Evolutionary conservation across 768 basidiomycete species (phyloP).

Genomic region (Saitozyma sp.): DNA sequence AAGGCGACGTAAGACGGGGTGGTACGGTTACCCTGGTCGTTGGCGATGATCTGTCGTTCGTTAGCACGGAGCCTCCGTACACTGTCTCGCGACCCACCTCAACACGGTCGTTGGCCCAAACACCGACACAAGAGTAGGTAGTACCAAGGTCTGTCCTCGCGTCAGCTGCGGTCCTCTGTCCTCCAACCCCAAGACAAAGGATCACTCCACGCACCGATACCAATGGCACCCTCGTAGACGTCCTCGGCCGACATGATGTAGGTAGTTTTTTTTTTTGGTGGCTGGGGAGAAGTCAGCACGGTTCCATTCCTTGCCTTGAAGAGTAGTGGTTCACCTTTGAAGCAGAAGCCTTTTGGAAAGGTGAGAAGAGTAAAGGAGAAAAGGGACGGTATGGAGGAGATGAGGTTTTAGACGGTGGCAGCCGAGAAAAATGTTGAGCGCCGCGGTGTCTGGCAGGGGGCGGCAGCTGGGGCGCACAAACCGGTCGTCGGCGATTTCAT

Average conservation of each 20-base stretch:
- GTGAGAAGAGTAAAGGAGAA: too few species aligned
- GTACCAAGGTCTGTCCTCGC: conserved; percentile 49
- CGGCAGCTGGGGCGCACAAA: too few species aligned
- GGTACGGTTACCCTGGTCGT: conserved; percentile 86
- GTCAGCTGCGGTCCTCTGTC: conserved; percentile 1
- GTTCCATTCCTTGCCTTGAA: too few species aligned
- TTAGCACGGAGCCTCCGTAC: conserved; percentile 8
- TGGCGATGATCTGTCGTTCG: conserved; percentile 48
- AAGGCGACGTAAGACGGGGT: conserved; percentile 99
- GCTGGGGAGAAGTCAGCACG: background rate
- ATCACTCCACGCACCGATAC: conserved; percentile 65
- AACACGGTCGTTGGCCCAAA: conserved; percentile 55
- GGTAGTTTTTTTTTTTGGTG: background rate
- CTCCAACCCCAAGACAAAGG: background rate
- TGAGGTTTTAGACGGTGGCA: too few species aligned
- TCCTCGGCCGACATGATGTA: conserved; percentile 67
- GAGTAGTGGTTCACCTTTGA: too few species aligned
- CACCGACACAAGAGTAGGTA: conserved; percentile 57
- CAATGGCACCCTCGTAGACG: conserved; percentile 92
- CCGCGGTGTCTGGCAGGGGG: too few species aligned
- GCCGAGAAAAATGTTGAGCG: too few species aligned
- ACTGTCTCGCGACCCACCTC: conserved; percentile 29
- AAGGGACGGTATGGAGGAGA: too few species aligned
- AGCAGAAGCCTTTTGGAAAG: too few species aligned
- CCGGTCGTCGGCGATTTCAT: too few species aligned